phyloP scores from a whole-genome alignment of 345 rosid genomes.

The Crucihimalaya himalaica region DNA sequence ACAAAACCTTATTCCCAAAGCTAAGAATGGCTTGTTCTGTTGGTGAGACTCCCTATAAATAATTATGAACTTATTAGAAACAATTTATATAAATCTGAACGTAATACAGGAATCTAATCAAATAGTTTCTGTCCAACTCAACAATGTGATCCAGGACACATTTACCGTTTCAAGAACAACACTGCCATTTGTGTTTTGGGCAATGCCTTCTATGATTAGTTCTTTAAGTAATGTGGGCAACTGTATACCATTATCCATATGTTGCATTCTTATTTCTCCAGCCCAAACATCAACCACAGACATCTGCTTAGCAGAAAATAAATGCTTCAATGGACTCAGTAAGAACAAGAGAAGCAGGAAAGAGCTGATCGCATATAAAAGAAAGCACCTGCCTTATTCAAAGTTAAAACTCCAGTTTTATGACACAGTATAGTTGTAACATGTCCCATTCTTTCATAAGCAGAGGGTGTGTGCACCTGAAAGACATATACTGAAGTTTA shows the following conservation, averaged over 20 bases:
- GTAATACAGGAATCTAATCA: neutral
- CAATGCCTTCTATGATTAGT: constrained; percentile 65
- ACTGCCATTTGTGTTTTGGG: constrained; percentile 77
- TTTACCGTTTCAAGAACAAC: constrained; percentile 71
- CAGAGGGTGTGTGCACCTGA: constrained; percentile 87
- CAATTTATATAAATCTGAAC: neutral
- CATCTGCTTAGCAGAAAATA: constrained; percentile 59
- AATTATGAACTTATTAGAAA: neutral
- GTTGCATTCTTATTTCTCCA: constrained; percentile 56
- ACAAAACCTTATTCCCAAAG: constrained; percentile 72
- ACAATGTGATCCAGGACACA: neutral
- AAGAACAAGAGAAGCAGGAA: neutral
- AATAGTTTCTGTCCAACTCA: neutral
- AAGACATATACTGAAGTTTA: constrained; percentile 21
- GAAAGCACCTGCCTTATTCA: constrained; percentile 60
- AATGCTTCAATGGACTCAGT: neutral
- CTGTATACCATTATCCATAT: constrained; percentile 49
- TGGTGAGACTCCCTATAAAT: constrained; percentile 66
- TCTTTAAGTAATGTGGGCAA: constrained; percentile 43
- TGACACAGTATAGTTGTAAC: constrained; percentile 90
- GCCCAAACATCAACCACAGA: constrained; percentile 75
- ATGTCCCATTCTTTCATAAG: constrained; percentile 90
- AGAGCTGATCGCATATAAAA: neutral
- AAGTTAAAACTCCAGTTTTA: constrained; percentile 83
- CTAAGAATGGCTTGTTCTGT: constrained; percentile 88